A percentile compares a stretch with the other conserved stretches of the same genome.
Conservation (phyloP, 2,329 filamentous ascomycete genomes). For the Helotiales sp. region DNA sequence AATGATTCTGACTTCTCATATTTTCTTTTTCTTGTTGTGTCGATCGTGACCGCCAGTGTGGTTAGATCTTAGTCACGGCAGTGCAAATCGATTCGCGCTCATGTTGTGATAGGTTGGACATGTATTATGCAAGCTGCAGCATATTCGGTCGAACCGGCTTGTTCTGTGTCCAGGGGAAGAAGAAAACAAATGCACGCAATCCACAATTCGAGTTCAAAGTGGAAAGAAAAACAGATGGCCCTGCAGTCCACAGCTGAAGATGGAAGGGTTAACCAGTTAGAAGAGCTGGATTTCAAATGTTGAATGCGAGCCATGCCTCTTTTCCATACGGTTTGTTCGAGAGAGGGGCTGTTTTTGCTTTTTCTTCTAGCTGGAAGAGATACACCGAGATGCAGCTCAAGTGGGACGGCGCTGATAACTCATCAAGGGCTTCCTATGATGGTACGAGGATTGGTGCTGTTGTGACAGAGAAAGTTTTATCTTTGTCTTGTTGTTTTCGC, state of each 20-base stretch:
- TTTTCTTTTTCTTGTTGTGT: neutral
- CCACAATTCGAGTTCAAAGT: too few species aligned
- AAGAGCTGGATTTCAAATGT: neutral
- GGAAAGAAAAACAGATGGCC: too few species aligned
- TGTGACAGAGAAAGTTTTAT: neutral
- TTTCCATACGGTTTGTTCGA: too few species aligned
- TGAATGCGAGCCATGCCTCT: neutral
- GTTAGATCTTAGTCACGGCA: neutral
- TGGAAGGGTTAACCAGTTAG: too few species aligned
- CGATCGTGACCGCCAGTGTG: neutral
- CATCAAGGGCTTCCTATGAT: neutral
- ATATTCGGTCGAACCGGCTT: neutral
- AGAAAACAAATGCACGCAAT: too few species aligned
- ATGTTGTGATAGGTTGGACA: neutral
- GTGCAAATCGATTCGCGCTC: neutral
- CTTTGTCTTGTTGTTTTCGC: neutral
- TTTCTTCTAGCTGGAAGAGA: too few species aligned
- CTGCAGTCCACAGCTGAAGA: too few species aligned
- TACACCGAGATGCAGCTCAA: too few species aligned
- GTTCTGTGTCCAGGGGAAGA: too few species aligned
- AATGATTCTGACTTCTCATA: neutral
- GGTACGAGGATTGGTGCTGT: neutral
- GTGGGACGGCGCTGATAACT: neutral
- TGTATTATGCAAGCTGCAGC: neutral
- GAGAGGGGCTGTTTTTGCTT: too few species aligned